A percentile compares a stretch with the other conserved stretches of the same genome.
Conservation (phyloP, 768 basidiomycete genomes). For the Leucocoprinus birnbaumii region DNA sequence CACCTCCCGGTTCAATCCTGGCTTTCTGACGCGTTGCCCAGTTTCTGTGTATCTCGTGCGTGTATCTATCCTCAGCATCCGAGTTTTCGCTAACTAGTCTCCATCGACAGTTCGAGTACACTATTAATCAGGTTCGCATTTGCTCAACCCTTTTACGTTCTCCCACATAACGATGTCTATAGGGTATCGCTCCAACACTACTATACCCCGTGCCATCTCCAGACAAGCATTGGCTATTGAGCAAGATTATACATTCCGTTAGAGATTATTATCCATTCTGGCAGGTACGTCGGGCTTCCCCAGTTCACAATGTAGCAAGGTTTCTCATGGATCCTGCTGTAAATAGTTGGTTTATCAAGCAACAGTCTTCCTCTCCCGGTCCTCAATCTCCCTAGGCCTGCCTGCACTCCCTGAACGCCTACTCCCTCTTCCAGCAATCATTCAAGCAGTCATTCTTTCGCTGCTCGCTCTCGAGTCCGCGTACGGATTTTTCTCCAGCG, state of each 20-base stretch:
- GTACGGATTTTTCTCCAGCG: slow-evolving; percentile 54
- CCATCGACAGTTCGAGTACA: slow-evolving; percentile 73
- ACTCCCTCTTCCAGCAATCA: slow-evolving; percentile 71
- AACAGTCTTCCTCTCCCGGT: slow-evolving; percentile 91
- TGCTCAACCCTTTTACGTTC: neutral
- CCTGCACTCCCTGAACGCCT: slow-evolving; percentile 71
- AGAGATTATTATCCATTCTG: slow-evolving; percentile 95
- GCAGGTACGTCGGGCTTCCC: slow-evolving; percentile 51
- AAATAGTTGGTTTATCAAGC: slow-evolving; percentile 79
- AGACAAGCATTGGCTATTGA: slow-evolving; percentile 57
- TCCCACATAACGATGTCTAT: neutral
- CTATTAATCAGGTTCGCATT: slow-evolving; percentile 71
- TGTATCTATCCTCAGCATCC: slow-evolving; percentile 9
- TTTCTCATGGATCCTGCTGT: slow-evolving; percentile 1
- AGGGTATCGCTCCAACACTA: slow-evolving; percentile 90
- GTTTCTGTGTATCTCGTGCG: slow-evolving; percentile 46
- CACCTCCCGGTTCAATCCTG: neutral
- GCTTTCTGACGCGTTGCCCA: slow-evolving; percentile 10
- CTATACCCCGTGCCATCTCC: slow-evolving; percentile 79
- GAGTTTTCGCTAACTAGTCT: too few relatives aligned
- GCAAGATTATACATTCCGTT: slow-evolving; percentile 76
- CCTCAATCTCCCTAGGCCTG: slow-evolving; percentile 81
- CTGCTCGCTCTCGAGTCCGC: slow-evolving; percentile 66
- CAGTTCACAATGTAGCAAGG: neutral
- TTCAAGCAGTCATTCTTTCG: slow-evolving; percentile 67